phyloP scores from a whole-genome alignment of 257 asterid genomes.

The Cordia subcordata region DNA sequence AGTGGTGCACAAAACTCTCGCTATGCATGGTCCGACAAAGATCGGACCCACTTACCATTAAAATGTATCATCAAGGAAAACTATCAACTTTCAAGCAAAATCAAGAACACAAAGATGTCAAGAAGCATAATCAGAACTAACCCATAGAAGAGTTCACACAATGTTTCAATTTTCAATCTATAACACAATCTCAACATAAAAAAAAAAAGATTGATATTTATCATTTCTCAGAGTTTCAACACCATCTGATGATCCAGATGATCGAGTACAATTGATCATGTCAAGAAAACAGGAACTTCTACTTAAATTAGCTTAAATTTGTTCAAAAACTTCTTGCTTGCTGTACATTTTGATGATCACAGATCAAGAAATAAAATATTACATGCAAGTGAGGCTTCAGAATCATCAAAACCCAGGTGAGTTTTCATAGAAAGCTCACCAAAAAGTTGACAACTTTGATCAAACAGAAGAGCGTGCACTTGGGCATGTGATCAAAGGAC shows the following conservation, averaged over 20 bases:
- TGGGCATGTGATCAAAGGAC: constrained; percentile 37
- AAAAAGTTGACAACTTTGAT: constrained; percentile 21
- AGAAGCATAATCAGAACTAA: constrained; percentile 7
- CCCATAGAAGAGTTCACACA: constrained; percentile 26
- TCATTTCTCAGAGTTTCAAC: constrained; percentile 16
- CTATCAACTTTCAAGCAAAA: neutral
- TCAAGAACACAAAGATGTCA: neutral
- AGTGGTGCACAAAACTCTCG: too few species aligned
- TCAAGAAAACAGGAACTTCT: constrained; percentile 28
- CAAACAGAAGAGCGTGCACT: constrained; percentile 27
- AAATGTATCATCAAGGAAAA: constrained; percentile 1
- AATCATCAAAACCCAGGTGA: constrained; percentile 59
- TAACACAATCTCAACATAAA: constrained; percentile 32
- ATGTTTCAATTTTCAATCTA: constrained; percentile 22
- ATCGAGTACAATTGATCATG: constrained; percentile 30
- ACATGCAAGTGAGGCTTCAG: constrained; percentile 45
- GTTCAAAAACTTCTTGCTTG: too few species aligned
- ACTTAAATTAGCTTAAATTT: too few species aligned
- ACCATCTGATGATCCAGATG: constrained; percentile 37
- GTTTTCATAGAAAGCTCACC: constrained; percentile 21
- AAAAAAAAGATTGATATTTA: constrained; percentile 45
- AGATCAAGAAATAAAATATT: constrained; percentile 44
- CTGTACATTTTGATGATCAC: constrained; percentile 47
- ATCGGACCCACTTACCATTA: neutral
- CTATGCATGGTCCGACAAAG: neutral